phyloP scores from a whole-genome alignment of 805 yeast genomes.

The Blastobotrys parvus region DNA sequence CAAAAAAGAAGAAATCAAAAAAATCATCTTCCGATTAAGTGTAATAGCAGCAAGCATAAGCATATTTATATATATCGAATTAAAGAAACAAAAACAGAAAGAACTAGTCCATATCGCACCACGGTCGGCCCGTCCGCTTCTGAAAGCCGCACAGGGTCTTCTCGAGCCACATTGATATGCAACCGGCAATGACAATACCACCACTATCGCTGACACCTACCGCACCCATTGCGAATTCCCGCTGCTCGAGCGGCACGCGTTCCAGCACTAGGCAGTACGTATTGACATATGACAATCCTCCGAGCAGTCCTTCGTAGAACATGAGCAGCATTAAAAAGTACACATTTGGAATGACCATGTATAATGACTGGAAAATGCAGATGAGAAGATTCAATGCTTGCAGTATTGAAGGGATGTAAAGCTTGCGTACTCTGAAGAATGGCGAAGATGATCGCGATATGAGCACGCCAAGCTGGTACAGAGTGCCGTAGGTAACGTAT shows the following conservation, averaged over 20 bases:
- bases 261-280: slow-evolving; percentile 76
- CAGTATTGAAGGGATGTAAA: slow-evolving; percentile 56
- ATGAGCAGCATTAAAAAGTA: slow-evolving; percentile 55
- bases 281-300: slow-evolving; percentile 86
- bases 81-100: too few relatives aligned
- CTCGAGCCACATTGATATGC: slow-evolving; percentile 67
- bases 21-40: too few relatives aligned
- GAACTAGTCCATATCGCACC: slow-evolving; percentile 50
- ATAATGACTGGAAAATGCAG: slow-evolving; percentile 57
- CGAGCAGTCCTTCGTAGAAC: slow-evolving; percentile 79
- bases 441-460: slow-evolving; percentile 79
- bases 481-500: slow-evolving; percentile 82
- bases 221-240: slow-evolving; percentile 77
- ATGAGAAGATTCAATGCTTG: slow-evolving; percentile 58
- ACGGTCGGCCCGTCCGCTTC: slow-evolving; percentile 61
- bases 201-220: slow-evolving; percentile 77
- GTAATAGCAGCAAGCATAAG: too few relatives aligned
- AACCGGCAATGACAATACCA: slow-evolving; percentile 78
- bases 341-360: slow-evolving; percentile 47
- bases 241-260: slow-evolving; percentile 37
- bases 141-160: slow-evolving; percentile 65
- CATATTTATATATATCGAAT: neutral
- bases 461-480: slow-evolving; percentile 89
- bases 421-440: slow-evolving; percentile 46
- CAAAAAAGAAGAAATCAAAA: slow-evolving; percentile 19